These are phyloP conservation scores for Pseudohyphozyma bogoriensis DNA, from an alignment of 768 basidiomycete genomes.

Conservation along the genomic window DNA sequence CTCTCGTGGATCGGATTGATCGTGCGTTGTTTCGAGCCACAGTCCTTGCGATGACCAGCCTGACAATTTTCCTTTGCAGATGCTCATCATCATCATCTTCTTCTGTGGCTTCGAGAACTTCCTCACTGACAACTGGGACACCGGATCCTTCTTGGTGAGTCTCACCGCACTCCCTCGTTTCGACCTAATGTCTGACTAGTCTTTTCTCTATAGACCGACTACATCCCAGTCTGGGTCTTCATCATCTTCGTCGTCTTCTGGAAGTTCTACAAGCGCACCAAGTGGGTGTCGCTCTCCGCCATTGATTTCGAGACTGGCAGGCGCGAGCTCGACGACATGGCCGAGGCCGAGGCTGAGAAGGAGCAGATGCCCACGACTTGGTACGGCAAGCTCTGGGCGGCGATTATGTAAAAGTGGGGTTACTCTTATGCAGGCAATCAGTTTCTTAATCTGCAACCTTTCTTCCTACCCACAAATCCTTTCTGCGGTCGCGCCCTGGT, in stretches of 20 bases:
- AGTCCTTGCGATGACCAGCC: constrained; percentile 44
- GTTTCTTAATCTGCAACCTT: no score
- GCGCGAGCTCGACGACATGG: constrained; percentile 1
- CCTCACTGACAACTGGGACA: not conserved
- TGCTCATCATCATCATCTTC: not conserved
- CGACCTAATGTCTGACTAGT: no score
- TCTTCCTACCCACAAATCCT: no score
- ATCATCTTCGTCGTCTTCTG: not conserved
- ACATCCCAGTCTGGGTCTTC: not conserved
- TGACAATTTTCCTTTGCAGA: constrained; percentile 29
- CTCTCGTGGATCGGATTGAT: constrained; percentile 39
- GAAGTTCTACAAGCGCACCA: not conserved
- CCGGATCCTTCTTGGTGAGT: not conserved
- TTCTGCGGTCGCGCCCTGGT: no score
- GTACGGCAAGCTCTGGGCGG: no score
- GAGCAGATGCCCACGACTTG: not conserved
- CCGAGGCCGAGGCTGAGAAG: constrained; percentile 2
- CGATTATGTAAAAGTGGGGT: no score
- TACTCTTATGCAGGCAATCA: no score
- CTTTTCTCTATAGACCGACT: not conserved
- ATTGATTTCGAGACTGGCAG: not conserved
- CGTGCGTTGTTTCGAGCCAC: constrained; percentile 16
- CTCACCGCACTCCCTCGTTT: not conserved
- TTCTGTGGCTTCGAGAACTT: not conserved
- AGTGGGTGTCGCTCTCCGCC: not conserved